phyloP scores from a whole-genome alignment of 768 basidiomycete species.

The Lentinus brumalis region DNA sequence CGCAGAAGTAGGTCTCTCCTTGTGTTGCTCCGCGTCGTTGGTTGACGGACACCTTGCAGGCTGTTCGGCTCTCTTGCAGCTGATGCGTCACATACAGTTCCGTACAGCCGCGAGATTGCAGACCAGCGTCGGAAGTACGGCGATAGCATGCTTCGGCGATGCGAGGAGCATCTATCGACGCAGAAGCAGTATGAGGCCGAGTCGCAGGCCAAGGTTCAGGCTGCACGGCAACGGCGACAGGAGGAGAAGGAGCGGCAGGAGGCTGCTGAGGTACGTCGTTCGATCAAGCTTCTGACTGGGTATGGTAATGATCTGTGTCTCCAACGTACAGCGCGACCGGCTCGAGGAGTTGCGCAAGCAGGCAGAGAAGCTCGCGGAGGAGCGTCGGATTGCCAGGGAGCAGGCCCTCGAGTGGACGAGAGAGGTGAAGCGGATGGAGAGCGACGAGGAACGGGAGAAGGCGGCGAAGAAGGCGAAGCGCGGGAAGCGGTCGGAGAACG shows the following conservation, averaged over 20 bases:
- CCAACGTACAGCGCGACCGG: constrained; percentile 49
- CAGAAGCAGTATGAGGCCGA: constrained; percentile 77
- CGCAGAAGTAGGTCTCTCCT: constrained; percentile 66
- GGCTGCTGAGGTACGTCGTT: constrained; percentile 59
- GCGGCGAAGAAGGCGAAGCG: constrained; percentile 51
- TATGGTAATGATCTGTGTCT: constrained; percentile 1
- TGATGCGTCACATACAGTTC: constrained; percentile 67
- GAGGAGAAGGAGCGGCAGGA: constrained; percentile 74
- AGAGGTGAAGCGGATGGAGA: constrained; percentile 58
- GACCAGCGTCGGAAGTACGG: constrained; percentile 91
- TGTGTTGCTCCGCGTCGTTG: not conserved
- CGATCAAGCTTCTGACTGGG: not conserved
- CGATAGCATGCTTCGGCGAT: constrained; percentile 78
- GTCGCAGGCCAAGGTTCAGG: constrained; percentile 69
- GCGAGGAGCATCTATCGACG: constrained; percentile 73
- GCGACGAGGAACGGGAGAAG: constrained; percentile 78
- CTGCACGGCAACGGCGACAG: constrained; percentile 74
- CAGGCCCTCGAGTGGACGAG: constrained; percentile 79
- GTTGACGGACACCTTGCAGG: constrained; percentile 39
- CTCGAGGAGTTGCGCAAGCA: constrained; percentile 67
- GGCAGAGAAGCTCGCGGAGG: constrained; percentile 79
- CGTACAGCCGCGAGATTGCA: constrained; percentile 86
- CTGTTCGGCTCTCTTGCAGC: constrained; percentile 82
- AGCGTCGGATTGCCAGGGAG: constrained; percentile 73
- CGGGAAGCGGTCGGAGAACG: constrained; percentile 53